phyloP scores from a whole-genome alignment of 2,329 filamentous ascomycete genomes.

The Endocalyx cinctus region DNA sequence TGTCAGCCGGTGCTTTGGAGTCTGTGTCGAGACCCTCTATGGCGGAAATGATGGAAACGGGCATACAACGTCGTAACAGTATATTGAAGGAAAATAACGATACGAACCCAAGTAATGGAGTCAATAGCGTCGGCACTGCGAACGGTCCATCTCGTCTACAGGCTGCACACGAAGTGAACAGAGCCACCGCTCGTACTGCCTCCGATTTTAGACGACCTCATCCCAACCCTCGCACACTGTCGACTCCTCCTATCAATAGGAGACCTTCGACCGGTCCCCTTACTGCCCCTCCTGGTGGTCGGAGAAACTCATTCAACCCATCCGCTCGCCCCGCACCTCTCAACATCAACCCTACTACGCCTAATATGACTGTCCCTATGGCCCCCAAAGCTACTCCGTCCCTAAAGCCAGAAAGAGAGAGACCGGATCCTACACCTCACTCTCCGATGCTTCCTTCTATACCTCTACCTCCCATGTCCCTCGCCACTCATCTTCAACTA shows the following conservation, averaged over 20 bases:
- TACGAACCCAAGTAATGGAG: background rate
- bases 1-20: conserved; percentile 33
- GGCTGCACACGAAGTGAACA: conserved; percentile 21
- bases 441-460: conserved; percentile 52
- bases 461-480: conserved; percentile 61
- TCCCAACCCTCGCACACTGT: conserved; percentile 40
- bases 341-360: conserved; percentile 37
- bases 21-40: conserved; percentile 26
- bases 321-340: conserved; percentile 38
- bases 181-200: conserved; percentile 15
- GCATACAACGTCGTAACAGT: no score
- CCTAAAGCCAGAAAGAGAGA: conserved; percentile 4
- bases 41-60: no score
- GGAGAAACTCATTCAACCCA: conserved; percentile 49
- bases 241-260: conserved; percentile 47
- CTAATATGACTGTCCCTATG: conserved; percentile 5
- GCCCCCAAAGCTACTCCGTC: conserved; percentile 10
- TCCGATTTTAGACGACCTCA: conserved; percentile 29
- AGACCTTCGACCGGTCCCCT: conserved; percentile 28
- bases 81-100: background rate
- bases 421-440: conserved; percentile 28
- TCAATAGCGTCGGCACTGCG: background rate
- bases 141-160: conserved; percentile 23
- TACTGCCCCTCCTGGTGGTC: conserved; percentile 28
- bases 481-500: conserved; percentile 61